Conservation (phyloP, 306 rosid genomes). For the Cyclanthera cordifolia region DNA sequence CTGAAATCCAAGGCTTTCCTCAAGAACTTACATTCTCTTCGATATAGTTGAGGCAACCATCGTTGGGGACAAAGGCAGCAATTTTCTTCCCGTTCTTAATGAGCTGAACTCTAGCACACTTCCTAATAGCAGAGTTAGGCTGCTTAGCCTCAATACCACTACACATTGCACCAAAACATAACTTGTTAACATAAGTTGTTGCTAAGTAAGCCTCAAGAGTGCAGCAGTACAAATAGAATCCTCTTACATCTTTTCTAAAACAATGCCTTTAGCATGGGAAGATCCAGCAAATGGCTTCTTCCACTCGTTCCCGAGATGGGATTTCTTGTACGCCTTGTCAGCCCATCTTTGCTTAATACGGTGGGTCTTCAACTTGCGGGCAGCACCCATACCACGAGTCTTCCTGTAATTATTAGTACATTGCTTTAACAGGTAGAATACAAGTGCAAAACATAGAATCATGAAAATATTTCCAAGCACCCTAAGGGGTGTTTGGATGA, state of each 20-base stretch:
- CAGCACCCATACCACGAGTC: too few relatives aligned
- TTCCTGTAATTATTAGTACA: too few relatives aligned
- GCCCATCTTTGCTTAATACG: too few relatives aligned
- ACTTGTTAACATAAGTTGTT: not conserved
- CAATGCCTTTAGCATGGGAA: not conserved
- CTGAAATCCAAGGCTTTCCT: not conserved
- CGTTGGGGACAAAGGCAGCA: slow-evolving; percentile 58
- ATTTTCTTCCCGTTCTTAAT: slow-evolving; percentile 60
- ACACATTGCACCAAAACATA: slow-evolving; percentile 7
- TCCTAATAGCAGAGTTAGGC: slow-evolving; percentile 46
- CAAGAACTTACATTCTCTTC: slow-evolving; percentile 44
- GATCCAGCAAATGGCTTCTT: too few relatives aligned
- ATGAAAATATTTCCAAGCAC: too few relatives aligned
- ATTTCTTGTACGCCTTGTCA: too few relatives aligned
- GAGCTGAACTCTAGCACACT: slow-evolving; percentile 54
- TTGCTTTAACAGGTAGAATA: too few relatives aligned
- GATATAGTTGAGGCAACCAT: slow-evolving; percentile 53
- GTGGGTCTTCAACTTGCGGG: too few relatives aligned
- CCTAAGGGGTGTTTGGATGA: too few relatives aligned
- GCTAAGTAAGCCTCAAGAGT: not conserved
- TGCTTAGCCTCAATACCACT: slow-evolving; percentile 47
- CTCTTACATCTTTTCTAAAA: slow-evolving; percentile 45
- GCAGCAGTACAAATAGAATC: not conserved
- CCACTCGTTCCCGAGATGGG: too few relatives aligned
- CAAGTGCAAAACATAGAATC: too few relatives aligned